Evolutionary conservation across 106 monocot genomes (phyloP), one percentile per base, ranked within the genome.

Genomic region (Agapanthus africanus): DNA sequence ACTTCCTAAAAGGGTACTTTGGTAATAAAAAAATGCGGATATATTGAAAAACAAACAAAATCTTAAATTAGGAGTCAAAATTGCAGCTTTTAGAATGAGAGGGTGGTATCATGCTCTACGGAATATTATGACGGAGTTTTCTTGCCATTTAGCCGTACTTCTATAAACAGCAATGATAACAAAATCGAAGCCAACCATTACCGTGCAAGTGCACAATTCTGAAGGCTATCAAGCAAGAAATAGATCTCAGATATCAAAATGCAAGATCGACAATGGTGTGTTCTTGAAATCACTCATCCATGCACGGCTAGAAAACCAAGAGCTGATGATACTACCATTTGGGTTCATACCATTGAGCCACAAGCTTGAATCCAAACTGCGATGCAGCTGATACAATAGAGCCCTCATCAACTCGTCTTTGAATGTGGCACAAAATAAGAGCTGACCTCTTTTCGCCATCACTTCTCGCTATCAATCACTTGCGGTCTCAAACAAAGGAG

Each of bases 341-440:
- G 61, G 27, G 59, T 63, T 8, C 67, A 76, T 51, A 50, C 84
- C 89, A 89, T 40, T 59, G 83, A 70, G 93, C 99, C 0, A 78
- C 67, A 1, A 99, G 76, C 71, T 59, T 78, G 81, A 99, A 99
- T 8, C 87, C 89, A 59, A 73, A 71, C 0, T 56, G 40, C 1
- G 63, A 69, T 37, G 93, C 99, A 26, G 75, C 63, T 1, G 81
- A 78, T 23, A 99, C 19, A 27, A 99, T 83, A 26, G 76, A 77
- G 15, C 73, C 84, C 74, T 99, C 99, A 63, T 83, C 75, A n/a
- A 83, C 93, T 26, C 90, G 67, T 38, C 99, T 80, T 36, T 90
- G 79, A 62, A 93, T 83, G 69, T 99, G 81, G 65, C 99, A 99
- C 2, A 99, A 78, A 82, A 99, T 70, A 7, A 99, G 70, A 50